Percentiles rank a stretch among this genome's conserved stretches.
These are phyloP conservation scores for Jackrogersella minutella DNA, from an alignment of 495 filamentous ascomycete species.

Conservation along the genomic window DNA sequence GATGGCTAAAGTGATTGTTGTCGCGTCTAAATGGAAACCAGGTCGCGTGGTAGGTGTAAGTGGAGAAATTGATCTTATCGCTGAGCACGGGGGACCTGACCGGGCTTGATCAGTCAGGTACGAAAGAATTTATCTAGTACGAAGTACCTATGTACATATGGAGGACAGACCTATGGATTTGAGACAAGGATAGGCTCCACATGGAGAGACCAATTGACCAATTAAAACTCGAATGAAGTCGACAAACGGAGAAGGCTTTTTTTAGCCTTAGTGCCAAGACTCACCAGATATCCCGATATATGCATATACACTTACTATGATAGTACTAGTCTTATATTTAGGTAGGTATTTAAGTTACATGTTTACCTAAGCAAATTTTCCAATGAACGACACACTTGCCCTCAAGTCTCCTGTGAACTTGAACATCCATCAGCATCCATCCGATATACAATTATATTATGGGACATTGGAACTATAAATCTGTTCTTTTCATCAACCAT, in stretches of 20 bases:
- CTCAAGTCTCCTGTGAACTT: background rate
- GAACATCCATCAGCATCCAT: too few relatives aligned
- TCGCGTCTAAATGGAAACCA: constrained; percentile 6
- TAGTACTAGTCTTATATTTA: background rate
- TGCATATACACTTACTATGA: background rate
- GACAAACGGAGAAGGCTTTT: background rate
- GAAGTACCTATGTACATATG: too few relatives aligned
- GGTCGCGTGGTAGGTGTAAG: constrained; percentile 11
- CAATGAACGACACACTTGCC: background rate
- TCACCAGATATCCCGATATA: background rate
- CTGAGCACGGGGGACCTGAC: too few relatives aligned
- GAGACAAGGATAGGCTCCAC: constrained; percentile 8
- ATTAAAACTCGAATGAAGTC: background rate
- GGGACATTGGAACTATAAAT: too few relatives aligned
- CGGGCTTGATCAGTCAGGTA: background rate
- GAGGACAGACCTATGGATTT: too few relatives aligned
- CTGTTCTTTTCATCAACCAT: too few relatives aligned
- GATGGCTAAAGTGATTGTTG: constrained; percentile 3
- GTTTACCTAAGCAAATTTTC: background rate
- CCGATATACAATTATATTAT: too few relatives aligned
- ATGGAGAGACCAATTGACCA: constrained; percentile 9
- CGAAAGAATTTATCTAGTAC: background rate
- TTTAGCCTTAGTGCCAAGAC: background rate
- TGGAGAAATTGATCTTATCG: background rate
- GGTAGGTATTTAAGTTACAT: background rate